Percentiles rank a stretch among this genome's conserved stretches.
These are phyloP conservation scores for Vanilla planifolia DNA, from an alignment of 106 monocot genomes.

Conservation along the genomic window DNA sequence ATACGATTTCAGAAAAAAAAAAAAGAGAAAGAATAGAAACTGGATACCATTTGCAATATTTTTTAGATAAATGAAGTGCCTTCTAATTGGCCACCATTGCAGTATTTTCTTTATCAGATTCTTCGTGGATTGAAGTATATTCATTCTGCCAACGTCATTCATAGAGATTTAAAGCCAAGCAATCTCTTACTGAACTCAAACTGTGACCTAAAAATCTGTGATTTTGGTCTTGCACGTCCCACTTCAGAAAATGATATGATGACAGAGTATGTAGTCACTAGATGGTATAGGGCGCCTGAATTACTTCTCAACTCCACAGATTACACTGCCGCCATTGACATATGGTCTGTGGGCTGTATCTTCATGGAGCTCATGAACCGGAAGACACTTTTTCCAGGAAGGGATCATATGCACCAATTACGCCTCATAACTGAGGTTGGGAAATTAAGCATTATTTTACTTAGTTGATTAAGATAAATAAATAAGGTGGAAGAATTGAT, in stretches of 20 bases:
- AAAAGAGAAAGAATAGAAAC: neutral
- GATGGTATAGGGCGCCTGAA: conserved; percentile 90
- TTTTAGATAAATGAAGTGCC: neutral
- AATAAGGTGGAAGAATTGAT: neutral
- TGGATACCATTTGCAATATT: neutral
- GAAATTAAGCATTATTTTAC: no score
- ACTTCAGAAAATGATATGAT: conserved; percentile 70
- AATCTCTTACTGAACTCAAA: conserved; percentile 83
- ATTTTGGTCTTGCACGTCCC: conserved; percentile 81
- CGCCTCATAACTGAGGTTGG: no score
- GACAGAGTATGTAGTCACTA: conserved; percentile 87
- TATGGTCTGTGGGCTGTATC: conserved; percentile 71
- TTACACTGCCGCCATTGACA: conserved; percentile 83
- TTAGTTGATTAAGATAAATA: neutral
- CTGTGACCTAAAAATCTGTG: conserved; percentile 87
- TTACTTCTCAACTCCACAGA: conserved; percentile 75
- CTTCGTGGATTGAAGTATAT: conserved; percentile 1
- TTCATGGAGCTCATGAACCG: no score
- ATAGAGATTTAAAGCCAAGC: conserved; percentile 2
- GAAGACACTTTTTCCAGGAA: no score
- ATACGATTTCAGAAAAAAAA: neutral
- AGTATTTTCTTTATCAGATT: conserved; percentile 1
- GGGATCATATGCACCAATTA: no score
- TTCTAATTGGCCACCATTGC: neutral
- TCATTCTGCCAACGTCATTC: neutral